Base-by-base conservation (phyloP, 2,329 filamentous ascomycete species). In the Biscogniauxia marginata region DNA sequence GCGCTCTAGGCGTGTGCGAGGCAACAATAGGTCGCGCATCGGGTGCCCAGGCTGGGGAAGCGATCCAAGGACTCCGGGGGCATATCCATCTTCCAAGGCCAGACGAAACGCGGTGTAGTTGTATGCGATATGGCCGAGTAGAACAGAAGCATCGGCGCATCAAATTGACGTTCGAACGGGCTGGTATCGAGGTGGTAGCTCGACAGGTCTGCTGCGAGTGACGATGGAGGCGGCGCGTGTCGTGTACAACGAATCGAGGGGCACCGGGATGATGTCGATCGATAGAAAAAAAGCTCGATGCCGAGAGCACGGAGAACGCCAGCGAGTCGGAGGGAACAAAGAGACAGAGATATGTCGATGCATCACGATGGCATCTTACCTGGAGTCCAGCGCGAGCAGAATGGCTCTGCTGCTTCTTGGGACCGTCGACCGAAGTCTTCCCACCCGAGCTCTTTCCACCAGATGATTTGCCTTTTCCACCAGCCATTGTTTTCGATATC, bases 351-450 rank as follows among this genome's bases (percentile, higher is more conserved):
- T 64, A 68, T 49, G 55, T 58, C 57, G 56, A 57, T 56, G 57
- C 52, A 61, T 53, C 46, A 59, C 23, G 49, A 54, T 58, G 55
- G 48, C 56, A 70, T 79, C 90, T 83, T 82, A 97, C 93, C 89
- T 97, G 93, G 67, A 97, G 84, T 73, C 93, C 93, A 74, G 93
- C 93, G 77, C 95, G 93, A 72, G 91, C 91, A 69, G 92, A 96
- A 82, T 96, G 93, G 79, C 95, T 96, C 79, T 96, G 90, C 72
- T 90, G 88, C 82, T 96, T 96, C 80, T 90, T 90, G 73, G 86
- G 79, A 54, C 83, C 84, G 65, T 87, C 87, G 69, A 66, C 61
- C 16, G 66, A 68, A 43, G 69, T 71, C 68, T 73, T 73, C 49
- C 70, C 70, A 54, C 70, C 70, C 5, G 70, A 70, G 54, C 70